A percentile compares a stretch with the other conserved stretches of the same genome.
These are phyloP conservation scores for Phialocephala subalpina DNA, from an alignment of 2,329 filamentous ascomycete species.

Conservation along the genomic window DNA sequence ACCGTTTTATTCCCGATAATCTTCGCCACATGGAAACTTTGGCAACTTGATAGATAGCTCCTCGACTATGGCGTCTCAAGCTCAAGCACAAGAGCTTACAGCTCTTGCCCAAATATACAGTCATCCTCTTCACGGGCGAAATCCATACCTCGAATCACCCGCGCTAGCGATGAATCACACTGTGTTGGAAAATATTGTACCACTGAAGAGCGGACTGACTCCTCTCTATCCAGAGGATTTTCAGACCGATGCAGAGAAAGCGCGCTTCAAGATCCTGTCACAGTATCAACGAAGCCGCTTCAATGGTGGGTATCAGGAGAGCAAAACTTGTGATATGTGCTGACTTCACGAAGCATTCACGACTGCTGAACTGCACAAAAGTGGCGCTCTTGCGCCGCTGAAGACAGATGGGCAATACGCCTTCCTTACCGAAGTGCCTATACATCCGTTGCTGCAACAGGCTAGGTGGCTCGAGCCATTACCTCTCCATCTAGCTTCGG, in stretches of 20 bases:
- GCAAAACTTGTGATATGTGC: not conserved
- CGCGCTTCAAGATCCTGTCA: not conserved
- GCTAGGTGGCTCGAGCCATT: not conserved
- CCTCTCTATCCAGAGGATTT: not conserved
- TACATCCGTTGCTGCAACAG: not conserved
- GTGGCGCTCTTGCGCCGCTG: not conserved
- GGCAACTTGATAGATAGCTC: too few species aligned
- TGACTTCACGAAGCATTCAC: not conserved
- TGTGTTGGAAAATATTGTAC: not conserved
- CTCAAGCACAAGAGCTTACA: not conserved
- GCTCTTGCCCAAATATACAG: not conserved
- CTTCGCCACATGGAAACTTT: too few species aligned
- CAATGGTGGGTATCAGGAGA: not conserved
- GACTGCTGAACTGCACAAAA: not conserved
- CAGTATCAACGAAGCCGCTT: not conserved
- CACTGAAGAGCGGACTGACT: not conserved
- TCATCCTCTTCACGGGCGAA: not conserved
- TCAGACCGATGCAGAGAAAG: not conserved
- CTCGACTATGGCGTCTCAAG: too few species aligned
- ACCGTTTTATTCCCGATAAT: too few species aligned
- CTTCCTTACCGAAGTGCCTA: not conserved
- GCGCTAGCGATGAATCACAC: not conserved
- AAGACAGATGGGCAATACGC: not conserved
- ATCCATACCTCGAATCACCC: not conserved
- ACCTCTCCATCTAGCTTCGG: not conserved